A percentile compares a stretch with the other conserved stretches of the same genome.
Conservation (phyloP, 108 stramenopile genomes). For the Nitzschia inconspicua region DNA sequence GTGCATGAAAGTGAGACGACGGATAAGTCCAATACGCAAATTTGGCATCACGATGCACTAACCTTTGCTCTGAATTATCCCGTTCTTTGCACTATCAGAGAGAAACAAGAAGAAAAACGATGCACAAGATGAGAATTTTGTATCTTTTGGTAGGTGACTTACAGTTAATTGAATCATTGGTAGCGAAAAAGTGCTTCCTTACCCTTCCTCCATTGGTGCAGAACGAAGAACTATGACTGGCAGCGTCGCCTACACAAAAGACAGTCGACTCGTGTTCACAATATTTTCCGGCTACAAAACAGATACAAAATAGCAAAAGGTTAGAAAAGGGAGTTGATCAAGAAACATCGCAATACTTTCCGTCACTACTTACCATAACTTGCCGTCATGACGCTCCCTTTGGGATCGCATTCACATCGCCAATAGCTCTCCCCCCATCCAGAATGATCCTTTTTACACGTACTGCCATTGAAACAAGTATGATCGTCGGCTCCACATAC, state of each 20-base stretch:
- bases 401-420: conserved; percentile 27
- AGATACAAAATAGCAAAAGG: too few relatives aligned
- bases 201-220: conserved; percentile 29
- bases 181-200: not conserved
- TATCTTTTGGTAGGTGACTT: not conserved
- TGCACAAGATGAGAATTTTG: not conserved
- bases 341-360: not conserved
- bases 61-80: too few relatives aligned
- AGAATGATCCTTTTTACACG: conserved; percentile 25
- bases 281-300: conserved; percentile 17
- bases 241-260: conserved; percentile 14
- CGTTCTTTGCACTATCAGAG: not conserved
- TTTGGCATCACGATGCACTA: too few relatives aligned
- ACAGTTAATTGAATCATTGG: not conserved
- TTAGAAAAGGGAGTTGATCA: too few relatives aligned
- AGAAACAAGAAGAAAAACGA: not conserved
- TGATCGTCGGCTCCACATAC: conserved; percentile 33
- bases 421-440: conserved; percentile 12
- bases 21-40: too few relatives aligned
- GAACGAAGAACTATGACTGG: not conserved
- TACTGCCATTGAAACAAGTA: conserved; percentile 49
- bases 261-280: conserved; percentile 17
- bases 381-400: conserved; percentile 3
- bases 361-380: conserved; percentile 9
- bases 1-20: too few relatives aligned